Percentiles rank a stretch among this genome's conserved stretches.
Conservation (phyloP, 352 stramenopile genomes). For the Globisporangium lucens region DNA sequence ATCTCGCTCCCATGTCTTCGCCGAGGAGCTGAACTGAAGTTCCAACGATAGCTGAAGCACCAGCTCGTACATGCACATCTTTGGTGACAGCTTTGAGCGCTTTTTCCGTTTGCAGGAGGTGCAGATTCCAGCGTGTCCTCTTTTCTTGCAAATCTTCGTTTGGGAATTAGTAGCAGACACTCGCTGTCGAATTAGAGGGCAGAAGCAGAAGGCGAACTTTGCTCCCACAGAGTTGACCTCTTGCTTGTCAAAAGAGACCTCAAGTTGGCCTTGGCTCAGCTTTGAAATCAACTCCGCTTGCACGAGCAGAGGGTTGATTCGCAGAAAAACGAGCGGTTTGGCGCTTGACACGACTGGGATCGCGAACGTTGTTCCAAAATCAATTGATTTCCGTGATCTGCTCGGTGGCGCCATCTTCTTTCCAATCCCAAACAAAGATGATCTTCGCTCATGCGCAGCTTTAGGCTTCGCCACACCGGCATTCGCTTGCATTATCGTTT, state of each 20-base stretch:
- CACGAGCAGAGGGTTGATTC: constrained; percentile 16
- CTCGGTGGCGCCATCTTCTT: constrained; percentile 19
- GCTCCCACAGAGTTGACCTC: constrained; percentile 15
- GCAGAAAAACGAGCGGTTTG: constrained; percentile 20
- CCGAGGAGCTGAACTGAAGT: constrained; percentile 32
- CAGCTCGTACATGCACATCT: constrained; percentile 36
- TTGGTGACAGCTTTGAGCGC: constrained; percentile 15
- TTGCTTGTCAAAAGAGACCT: constrained; percentile 5
- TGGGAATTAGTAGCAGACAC: neutral
- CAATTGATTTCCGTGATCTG: constrained; percentile 22
- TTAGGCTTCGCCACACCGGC: neutral
- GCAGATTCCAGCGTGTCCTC: constrained; percentile 7
- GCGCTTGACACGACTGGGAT: constrained; percentile 15
- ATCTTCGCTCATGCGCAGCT: constrained; percentile 17
- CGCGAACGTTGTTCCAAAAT: constrained; percentile 30
- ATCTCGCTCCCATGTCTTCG: constrained; percentile 44
- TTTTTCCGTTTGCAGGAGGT: constrained; percentile 19
- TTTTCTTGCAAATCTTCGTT: neutral
- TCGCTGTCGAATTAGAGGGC: neutral
- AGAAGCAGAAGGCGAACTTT: constrained; percentile 19
- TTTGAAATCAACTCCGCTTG: constrained; percentile 12
- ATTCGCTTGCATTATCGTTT: constrained; percentile 11
- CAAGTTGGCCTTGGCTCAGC: constrained; percentile 10
- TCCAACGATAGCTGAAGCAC: constrained; percentile 39
- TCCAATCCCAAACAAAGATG: constrained; percentile 32